Evolutionary conservation across 2,329 filamentous ascomycete species (phyloP).

Genomic region (Fusarium sp.): DNA sequence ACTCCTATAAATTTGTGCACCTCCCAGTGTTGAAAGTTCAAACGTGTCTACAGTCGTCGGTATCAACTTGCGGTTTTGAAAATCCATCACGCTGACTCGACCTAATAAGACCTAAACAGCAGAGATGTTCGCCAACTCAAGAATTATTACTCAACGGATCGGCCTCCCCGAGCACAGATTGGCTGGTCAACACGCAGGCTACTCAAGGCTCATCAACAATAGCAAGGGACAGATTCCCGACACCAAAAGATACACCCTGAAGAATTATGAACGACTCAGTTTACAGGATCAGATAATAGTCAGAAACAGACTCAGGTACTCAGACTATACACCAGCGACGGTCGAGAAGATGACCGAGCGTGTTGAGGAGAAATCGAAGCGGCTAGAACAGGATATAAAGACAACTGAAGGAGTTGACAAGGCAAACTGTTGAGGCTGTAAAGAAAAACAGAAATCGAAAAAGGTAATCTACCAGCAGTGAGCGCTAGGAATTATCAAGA

Average conservation of each 20-base stretch:
- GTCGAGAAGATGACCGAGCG: not conserved
- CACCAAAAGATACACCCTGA: not conserved
- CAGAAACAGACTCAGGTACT: not conserved
- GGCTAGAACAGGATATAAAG: not conserved
- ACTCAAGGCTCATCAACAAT: not conserved
- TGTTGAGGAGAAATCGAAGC: not conserved
- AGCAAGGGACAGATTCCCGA: not conserved
- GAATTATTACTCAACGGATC: not conserved
- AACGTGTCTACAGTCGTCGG: not conserved
- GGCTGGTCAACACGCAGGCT: not conserved
- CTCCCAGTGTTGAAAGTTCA: not conserved
- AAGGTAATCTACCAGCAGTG: no score
- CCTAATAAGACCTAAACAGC: not conserved
- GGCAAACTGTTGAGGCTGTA: not conserved
- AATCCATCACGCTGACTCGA: not conserved
- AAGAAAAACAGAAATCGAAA: no score
- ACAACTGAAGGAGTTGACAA: not conserved
- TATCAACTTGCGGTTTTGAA: not conserved
- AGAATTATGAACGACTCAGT: not conserved
- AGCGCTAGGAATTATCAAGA: accelerated
- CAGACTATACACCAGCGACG: not conserved
- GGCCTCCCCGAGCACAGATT: not conserved
- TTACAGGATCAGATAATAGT: not conserved
- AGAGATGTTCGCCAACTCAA: not conserved
- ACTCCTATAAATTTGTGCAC: not conserved